Evolutionary conservation across 1,139 yeast species (phyloP), one percentile per base, ranked within the genome.

Genomic region (Yamadazyma sp.): DNA sequence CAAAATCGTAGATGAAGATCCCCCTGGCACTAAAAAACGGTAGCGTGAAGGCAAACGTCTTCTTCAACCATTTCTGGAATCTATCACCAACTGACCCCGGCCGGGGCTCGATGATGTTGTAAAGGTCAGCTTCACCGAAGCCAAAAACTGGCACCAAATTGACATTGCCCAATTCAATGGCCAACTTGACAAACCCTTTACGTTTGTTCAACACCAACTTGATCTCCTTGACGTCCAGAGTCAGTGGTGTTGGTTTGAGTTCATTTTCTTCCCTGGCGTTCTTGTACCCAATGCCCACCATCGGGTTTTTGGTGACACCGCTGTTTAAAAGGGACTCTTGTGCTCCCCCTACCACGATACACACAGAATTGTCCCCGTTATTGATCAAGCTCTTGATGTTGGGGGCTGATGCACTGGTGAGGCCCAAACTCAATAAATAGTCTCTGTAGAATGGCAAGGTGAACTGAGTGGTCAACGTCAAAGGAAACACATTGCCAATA

Each of bases 21-120:
- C 98, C 98, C 37, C 98, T 73, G 0, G 97, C 97, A 56, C 89
- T 85, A 65, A 92, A 86, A 43, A 92, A 77, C 1, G 98, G 98
- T 12, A 92, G 56, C 0, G 98, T 91, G 62, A 91, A 92, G 3
- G 91, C 92, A 43, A 82, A 75, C 31, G 66, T 72, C 29, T 69
- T 69, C 54, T 92, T 91, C 58, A 91, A 58, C 79, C 87, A 78
- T 31, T 75, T 64, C 59, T 91, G 98, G 42, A 86, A 59, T 40
- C 66, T 71, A 50, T 54, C 78, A 54, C 66, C 74, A 53, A 55
- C 51, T 0, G 92, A 81, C 50, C 76, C 56, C 55, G 76, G 63
- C 52, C 53, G 67, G 8, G 87, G 85, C 37, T 72, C 67, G 3
- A 78, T 64, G 39, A 87, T 79, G 42, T 81, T 78, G 60, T 83